A percentile compares a stretch with the other conserved stretches of the same genome.
phyloP scores from a whole-genome alignment of 2,329 filamentous ascomycete genomes.

The Pseudocercospora crystallina region DNA sequence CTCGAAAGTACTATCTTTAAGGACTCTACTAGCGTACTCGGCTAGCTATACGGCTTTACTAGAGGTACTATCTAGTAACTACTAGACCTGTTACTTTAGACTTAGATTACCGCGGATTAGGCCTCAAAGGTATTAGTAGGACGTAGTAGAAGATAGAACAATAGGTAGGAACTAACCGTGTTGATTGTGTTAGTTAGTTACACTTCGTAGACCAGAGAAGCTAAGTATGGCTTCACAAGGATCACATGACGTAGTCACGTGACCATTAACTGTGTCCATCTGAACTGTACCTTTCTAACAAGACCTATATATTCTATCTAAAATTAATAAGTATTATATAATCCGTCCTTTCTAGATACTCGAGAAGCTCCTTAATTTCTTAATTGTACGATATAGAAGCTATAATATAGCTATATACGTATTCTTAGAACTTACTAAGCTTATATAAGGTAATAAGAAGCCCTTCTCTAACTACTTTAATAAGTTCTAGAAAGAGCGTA shows the following conservation, averaged over 20 bases:
- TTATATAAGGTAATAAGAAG: not conserved
- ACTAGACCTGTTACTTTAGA: too few relatives aligned
- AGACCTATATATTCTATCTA: not conserved
- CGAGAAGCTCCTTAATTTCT: not conserved
- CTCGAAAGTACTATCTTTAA: not conserved
- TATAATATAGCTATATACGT: not conserved
- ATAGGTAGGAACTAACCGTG: too few relatives aligned
- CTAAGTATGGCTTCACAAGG: too few relatives aligned
- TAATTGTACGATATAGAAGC: not conserved
- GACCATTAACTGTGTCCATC: too few relatives aligned
- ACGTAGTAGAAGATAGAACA: too few relatives aligned
- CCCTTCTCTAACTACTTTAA: too few relatives aligned
- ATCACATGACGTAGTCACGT: too few relatives aligned
- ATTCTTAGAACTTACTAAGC: not conserved
- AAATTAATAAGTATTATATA: not conserved
- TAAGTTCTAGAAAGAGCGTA: slow-evolving; percentile 1
- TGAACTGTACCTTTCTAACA: too few relatives aligned
- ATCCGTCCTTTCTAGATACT: not conserved
- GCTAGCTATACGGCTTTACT: not conserved
- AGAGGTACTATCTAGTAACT: not conserved
- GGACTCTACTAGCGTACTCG: not conserved
- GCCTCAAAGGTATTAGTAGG: too few relatives aligned
- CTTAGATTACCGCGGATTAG: too few relatives aligned
- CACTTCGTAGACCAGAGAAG: too few relatives aligned
- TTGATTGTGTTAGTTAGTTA: too few relatives aligned